Conservation (phyloP, 1,139 yeast genomes). For the Saccharomyces pastorianus region DNA sequence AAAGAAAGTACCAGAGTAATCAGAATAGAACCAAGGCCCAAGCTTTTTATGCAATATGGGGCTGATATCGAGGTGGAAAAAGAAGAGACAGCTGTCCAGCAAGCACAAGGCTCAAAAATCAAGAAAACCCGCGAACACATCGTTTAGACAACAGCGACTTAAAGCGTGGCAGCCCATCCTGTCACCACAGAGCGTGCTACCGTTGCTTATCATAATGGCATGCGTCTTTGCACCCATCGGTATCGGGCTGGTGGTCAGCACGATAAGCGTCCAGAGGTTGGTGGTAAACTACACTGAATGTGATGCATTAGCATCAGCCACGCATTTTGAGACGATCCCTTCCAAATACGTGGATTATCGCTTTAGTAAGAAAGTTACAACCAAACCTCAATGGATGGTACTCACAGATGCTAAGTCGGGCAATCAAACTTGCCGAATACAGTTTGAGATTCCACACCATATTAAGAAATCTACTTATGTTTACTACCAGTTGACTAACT, state of each 20-base stretch:
- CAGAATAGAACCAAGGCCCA: neutral
- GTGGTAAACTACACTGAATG: constrained; percentile 55
- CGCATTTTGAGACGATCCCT: constrained; percentile 41
- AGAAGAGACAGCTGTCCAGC: neutral
- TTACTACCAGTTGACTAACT: constrained; percentile 65
- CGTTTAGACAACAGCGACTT: constrained; percentile 67
- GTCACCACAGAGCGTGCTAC: constrained; percentile 66
- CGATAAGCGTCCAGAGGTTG: constrained; percentile 51
- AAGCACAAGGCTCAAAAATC: constrained; percentile 34
- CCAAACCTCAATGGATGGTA: constrained; percentile 50
- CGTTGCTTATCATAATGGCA: constrained; percentile 51
- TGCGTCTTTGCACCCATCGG: constrained; percentile 69
- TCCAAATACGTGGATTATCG: constrained; percentile 44
- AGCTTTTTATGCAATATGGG: neutral
- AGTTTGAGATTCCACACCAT: constrained; percentile 52
- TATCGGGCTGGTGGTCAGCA: constrained; percentile 52
- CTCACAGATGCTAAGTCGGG: constrained; percentile 32
- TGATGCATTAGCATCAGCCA: constrained; percentile 34
- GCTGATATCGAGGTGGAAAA: constrained; percentile 5
- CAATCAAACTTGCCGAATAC: constrained; percentile 41
- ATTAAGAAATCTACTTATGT: constrained; percentile 52
- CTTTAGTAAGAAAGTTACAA: constrained; percentile 37
- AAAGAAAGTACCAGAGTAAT: neutral
- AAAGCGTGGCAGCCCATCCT: constrained; percentile 82
- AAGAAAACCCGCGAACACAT: constrained; percentile 54